Conservation (phyloP, 148 eudicot genomes). For the Cornus controversa region DNA sequence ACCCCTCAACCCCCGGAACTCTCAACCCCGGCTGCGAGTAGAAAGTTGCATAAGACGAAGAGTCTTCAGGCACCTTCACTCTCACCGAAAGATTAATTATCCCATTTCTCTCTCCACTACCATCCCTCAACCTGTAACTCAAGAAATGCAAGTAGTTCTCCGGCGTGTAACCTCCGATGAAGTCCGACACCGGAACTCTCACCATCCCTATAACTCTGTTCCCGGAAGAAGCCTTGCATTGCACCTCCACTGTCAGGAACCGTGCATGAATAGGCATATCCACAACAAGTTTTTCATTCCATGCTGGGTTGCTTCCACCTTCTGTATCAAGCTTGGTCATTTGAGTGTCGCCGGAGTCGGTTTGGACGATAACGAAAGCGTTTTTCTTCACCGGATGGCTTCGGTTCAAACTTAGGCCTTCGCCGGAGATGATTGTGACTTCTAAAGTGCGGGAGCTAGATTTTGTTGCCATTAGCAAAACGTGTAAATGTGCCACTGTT, state of each 20-base stretch:
- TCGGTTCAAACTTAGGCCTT: conserved; percentile 25
- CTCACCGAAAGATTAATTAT: conserved; percentile 64
- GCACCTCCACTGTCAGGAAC: conserved; percentile 46
- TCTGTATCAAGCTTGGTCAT: conserved; percentile 23
- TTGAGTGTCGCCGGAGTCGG: conserved; percentile 19
- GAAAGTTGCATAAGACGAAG: too few relatives aligned
- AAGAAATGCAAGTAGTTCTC: conserved; percentile 46
- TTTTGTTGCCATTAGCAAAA: background rate
- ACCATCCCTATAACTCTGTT: conserved; percentile 34
- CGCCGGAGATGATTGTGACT: conserved; percentile 48
- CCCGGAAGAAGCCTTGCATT: conserved; percentile 13
- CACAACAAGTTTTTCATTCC: conserved; percentile 51
- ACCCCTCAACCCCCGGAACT: background rate
- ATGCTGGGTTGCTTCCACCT: conserved; percentile 41
- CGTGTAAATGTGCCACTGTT: background rate
- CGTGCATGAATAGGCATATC: conserved; percentile 33
- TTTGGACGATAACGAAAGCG: conserved; percentile 32
- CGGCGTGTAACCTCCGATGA: conserved; percentile 38
- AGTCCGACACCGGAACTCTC: conserved; percentile 53
- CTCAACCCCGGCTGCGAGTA: conserved; percentile 8
- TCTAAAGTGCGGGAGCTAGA: conserved; percentile 23
- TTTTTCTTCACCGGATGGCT: conserved; percentile 33
- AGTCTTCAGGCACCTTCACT: conserved; percentile 21
- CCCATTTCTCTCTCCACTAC: conserved; percentile 49
- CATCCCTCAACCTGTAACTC: conserved; percentile 64